Percentiles rank a stretch among this genome's conserved stretches.
phyloP scores from a whole-genome alignment of 2,329 filamentous ascomycete species.

The Fusarium tjaetaba region DNA sequence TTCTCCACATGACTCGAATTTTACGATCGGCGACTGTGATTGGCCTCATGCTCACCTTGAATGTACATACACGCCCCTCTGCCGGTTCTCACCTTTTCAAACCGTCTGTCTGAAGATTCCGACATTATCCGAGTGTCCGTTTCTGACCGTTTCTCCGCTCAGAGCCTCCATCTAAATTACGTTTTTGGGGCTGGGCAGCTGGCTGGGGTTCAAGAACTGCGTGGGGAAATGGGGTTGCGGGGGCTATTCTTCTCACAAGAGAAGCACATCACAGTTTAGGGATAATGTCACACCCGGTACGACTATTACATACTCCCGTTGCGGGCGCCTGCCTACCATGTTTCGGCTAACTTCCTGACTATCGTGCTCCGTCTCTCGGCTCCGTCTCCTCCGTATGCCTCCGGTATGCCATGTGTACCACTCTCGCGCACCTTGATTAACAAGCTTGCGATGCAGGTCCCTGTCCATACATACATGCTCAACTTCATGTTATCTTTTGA shows the following conservation, averaged over 20 bases:
- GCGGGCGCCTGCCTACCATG: slow-evolving; percentile 38
- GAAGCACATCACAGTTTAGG: not conserved
- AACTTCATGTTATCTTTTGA: slow-evolving; percentile 9
- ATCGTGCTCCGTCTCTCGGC: slow-evolving; percentile 34
- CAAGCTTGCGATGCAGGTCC: not conserved
- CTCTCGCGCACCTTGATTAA: slow-evolving; percentile 11
- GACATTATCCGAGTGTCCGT: slow-evolving; percentile 39
- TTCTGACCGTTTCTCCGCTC: slow-evolving; percentile 33
- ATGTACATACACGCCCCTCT: slow-evolving; percentile 13
- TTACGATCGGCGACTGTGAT: slow-evolving; percentile 8
- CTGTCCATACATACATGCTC: not conserved
- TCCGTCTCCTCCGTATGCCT: slow-evolving; percentile 35
- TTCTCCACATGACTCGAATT: slow-evolving; percentile 21
- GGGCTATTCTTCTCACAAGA: not conserved
- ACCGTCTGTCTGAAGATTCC: slow-evolving; percentile 21
- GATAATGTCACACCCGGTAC: slow-evolving; percentile 21
- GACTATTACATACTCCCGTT: slow-evolving; percentile 14
- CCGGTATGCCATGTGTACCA: slow-evolving; percentile 24
- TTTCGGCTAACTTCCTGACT: slow-evolving; percentile 43
- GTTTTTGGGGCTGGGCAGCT: slow-evolving; percentile 34
- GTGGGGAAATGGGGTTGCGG: slow-evolving; percentile 33
- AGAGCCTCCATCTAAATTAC: slow-evolving; percentile 42
- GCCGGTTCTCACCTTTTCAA: slow-evolving; percentile 15
- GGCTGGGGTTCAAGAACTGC: slow-evolving; percentile 27
- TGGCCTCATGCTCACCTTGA: slow-evolving; percentile 28